Evolutionary conservation across 495 filamentous ascomycete species (phyloP), one percentile per base, ranked within the genome.

Genomic region (Hamigera avellanea): DNA sequence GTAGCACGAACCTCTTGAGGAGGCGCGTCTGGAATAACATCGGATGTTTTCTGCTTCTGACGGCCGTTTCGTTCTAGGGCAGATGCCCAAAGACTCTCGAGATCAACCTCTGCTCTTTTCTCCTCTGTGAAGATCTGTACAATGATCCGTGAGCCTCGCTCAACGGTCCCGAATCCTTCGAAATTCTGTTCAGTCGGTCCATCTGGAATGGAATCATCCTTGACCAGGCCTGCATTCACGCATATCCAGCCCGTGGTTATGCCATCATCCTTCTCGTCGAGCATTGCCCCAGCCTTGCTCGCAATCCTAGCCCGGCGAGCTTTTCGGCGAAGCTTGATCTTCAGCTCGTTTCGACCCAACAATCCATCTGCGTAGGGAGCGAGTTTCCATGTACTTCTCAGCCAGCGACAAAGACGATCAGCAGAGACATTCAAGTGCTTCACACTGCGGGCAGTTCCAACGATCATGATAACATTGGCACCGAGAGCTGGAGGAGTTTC

Each of bases 211-310:
- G 52, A 49, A 3, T 54, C 50, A 36, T 73, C 62, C 38, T 80
- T 72, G 9, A 93, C 70, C 12, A 69, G 68, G 1, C 87, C 86
- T 2, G 86, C 66, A 57, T 93, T 88, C 28, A 96, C 83, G 59
- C 93, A 98, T 7, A 98, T 82, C 91, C 91, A 98, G 1, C 86
- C 87, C 12, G 87, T 93, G 18, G 75, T 74, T 26, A 93, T 83
- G 1, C 86, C 88, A 47, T 94, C 86, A 46, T 93, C 76, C 58
- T 67, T 58, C 54, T 73, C 43, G 42, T 64, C 53, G 39, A 67
- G 15, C 41, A 51, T 51, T 17, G 50, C 33, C 1, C 76, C 77
- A 7, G 71, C 67, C 31, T 61, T 69, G 12, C 78, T 80, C 19
- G 91, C 53, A 35, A 95, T 57, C 55, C 79, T 82, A 10, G 83